Evolutionary conservation across 257 asterid genomes (phyloP), one percentile per base, ranked within the genome.

Genomic region (Pogostemon cablin): DNA sequence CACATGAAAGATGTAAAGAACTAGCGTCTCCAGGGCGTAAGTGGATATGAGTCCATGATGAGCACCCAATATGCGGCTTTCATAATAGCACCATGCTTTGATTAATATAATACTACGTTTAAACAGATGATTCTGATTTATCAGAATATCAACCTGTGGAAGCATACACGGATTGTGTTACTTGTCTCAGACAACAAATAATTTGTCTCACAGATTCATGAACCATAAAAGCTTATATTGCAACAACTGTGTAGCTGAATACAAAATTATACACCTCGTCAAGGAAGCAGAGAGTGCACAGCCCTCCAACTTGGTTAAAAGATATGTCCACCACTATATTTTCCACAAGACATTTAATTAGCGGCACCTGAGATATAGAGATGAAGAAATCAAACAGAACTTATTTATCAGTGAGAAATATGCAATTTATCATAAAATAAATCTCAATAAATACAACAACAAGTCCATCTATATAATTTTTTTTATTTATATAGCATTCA

Each of bases 1-100:
- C 74, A 89, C 90, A 9, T 95, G 96, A 84, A 95, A 91, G 80
- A 95, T 87, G 79, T 91, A 95, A 61, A 95, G 96, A 75, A 95
- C 96, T 57, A 95, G 72, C 63, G 96, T 89, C 86, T 93, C 99
- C 85, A 93, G 78, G 67, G 96, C 99, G 68, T 93, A 93, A 32
- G 99, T 93, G 71, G 99, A 93, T 62, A 93, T 91, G 55, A 93
- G 91, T 62, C 99, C 99, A 60, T 91, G 99, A 78, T 87, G 96
- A 63, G 99, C 96, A 67, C 99, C 99, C 81, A 95, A 73, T 75
- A 91, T 81, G 40, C 97, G 98, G 77, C 99, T 95, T 82, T 95
- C 99, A 66, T 95, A 95, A 75, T 91, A 91, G 82, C 99, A 95
- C 99, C 99, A 95, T 2, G 99, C 97, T 82, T 95, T 95, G 8